These are phyloP conservation scores for Echeveria elegans DNA, from an alignment of 164 flowering plant species.

Conservation along the genomic window DNA sequence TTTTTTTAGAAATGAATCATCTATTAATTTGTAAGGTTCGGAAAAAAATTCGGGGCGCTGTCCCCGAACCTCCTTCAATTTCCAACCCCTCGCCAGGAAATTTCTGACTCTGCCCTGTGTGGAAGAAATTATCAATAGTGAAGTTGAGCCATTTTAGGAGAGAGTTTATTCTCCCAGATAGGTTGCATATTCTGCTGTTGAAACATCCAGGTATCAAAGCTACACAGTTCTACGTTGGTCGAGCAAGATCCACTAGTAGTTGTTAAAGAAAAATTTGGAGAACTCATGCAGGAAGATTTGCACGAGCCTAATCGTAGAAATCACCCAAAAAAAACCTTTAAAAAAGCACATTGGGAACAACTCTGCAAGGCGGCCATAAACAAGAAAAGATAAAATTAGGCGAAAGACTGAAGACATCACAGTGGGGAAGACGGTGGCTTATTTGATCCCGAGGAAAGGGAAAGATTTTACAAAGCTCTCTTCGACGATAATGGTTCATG, in stretches of 20 bases:
- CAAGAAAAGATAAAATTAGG: constrained; percentile 15
- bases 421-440: constrained; percentile 33
- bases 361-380: constrained; percentile 19
- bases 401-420: constrained; percentile 26
- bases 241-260: constrained; percentile 82
- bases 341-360: constrained; percentile 46
- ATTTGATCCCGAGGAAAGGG: constrained; percentile 77
- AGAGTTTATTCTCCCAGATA: constrained; percentile 71
- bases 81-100: too few species aligned
- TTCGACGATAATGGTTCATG: constrained; percentile 29
- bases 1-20: too few species aligned
- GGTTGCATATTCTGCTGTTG: constrained; percentile 54
- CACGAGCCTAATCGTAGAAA: constrained; percentile 66
- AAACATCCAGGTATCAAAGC: constrained; percentile 83
- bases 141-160: constrained; percentile 75
- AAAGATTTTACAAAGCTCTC: constrained; percentile 54
- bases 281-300: constrained; percentile 86
- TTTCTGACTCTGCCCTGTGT: too few species aligned
- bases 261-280: constrained; percentile 90
- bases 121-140: constrained; percentile 79
- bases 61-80: too few species aligned
- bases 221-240: constrained; percentile 68
- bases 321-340: constrained; percentile 40
- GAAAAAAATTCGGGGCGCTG: too few species aligned
- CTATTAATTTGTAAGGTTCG: too few species aligned